phyloP scores from a whole-genome alignment of 192 early-diverging fungal species.

The Pecoramyces ruminantium region DNA sequence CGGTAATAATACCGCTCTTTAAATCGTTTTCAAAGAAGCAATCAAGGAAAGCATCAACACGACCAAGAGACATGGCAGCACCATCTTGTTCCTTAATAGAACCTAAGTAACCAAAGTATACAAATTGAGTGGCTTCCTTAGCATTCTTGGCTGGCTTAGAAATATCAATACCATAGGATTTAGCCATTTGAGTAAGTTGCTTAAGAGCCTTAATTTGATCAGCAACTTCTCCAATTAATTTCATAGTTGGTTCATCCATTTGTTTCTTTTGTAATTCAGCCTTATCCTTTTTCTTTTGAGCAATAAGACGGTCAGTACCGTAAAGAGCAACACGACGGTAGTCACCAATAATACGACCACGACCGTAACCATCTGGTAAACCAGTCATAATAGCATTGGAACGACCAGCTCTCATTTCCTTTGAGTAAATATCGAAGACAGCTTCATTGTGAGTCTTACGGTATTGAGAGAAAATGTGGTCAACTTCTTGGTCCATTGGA shows the following conservation, averaged over 20 bases:
- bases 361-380: conserved; percentile 9
- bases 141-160: conserved; percentile 5
- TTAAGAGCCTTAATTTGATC: conserved; percentile 6
- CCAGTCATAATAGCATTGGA: conserved; percentile 8
- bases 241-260: conserved; percentile 3
- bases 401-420: conserved; percentile 7
- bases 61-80: conserved; percentile 8
- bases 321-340: conserved; percentile 10
- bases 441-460: conserved; percentile 9
- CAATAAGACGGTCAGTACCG: conserved; percentile 6
- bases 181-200: conserved; percentile 3
- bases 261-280: neutral
- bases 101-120: conserved; percentile 9
- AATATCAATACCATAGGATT: conserved; percentile 5
- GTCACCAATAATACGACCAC: conserved; percentile 6
- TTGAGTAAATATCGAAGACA: conserved; percentile 7
- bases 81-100: conserved; percentile 9
- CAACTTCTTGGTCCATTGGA: conserved; percentile 2
- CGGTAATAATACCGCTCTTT: conserved; percentile 1
- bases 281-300: conserved; percentile 3
- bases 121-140: conserved; percentile 2
- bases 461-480: conserved; percentile 2
- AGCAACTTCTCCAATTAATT: conserved; percentile 5
- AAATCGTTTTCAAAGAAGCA: conserved; percentile 6
- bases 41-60: conserved; percentile 8